A percentile compares a stretch with the other conserved stretches of the same genome.
These are phyloP conservation scores for Fraxinus xanthoxyloides DNA, from an alignment of 305 asterid genomes.

Conservation along the genomic window DNA sequence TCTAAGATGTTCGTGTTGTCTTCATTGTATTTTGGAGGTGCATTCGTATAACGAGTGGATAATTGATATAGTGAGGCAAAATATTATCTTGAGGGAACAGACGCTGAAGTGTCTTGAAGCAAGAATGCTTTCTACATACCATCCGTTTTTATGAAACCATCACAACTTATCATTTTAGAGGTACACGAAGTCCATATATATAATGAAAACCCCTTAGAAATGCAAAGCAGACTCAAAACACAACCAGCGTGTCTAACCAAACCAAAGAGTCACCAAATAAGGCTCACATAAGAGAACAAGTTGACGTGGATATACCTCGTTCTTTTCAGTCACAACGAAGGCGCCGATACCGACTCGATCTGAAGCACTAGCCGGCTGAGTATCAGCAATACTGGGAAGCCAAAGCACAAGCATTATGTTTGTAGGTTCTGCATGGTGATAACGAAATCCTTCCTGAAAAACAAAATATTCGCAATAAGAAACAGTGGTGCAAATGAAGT, in stretches of 20 bases:
- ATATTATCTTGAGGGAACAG: neutral
- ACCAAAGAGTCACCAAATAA: neutral
- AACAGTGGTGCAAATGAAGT: neutral
- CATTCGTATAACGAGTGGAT: neutral
- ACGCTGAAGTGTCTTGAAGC: neutral
- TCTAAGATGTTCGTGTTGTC: neutral
- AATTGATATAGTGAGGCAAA: neutral
- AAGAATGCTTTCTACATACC: neutral
- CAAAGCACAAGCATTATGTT: constrained; percentile 91
- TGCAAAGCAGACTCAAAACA: neutral
- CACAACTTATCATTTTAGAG: neutral
- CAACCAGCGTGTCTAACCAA: constrained; percentile 1
- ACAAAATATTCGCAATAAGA: constrained; percentile 9
- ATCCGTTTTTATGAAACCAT: neutral
- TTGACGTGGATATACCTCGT: constrained; percentile 53
- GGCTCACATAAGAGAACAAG: neutral
- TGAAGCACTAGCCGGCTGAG: constrained; percentile 82
- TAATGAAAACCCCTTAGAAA: neutral
- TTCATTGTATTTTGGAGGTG: neutral
- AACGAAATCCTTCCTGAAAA: constrained; percentile 87
- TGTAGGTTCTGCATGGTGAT: constrained; percentile 90
- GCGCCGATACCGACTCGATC: constrained; percentile 95
- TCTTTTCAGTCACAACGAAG: constrained; percentile 68
- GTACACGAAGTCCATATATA: neutral
- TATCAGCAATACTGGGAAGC: constrained; percentile 63